Conservation (phyloP, 2,329 filamentous ascomycete genomes). For the Penicillium crustosum region DNA sequence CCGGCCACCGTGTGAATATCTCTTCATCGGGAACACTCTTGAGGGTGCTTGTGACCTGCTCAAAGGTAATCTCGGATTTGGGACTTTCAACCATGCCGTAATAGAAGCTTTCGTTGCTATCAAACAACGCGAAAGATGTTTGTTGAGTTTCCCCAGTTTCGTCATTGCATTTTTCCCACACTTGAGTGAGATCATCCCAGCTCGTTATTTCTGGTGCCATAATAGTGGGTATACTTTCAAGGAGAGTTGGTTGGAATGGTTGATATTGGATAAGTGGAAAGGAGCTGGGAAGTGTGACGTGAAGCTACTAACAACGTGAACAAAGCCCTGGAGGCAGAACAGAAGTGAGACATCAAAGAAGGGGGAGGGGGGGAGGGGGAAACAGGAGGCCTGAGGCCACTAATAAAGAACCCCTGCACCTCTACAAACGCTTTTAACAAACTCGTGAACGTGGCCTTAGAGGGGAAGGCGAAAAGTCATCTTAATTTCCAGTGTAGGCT, state of each 20-base stretch:
- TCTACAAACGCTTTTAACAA: background rate
- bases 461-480: background rate
- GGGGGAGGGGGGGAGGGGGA: too few species aligned
- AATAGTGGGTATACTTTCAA: background rate
- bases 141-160: background rate
- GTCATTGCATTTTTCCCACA: background rate
- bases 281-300: background rate
- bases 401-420: background rate
- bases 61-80: background rate
- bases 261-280: background rate
- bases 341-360: background rate
- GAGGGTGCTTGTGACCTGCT: background rate
- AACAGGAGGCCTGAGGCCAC: background rate
- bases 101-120: background rate
- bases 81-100: background rate
- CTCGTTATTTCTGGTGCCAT: background rate
- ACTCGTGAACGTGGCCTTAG: background rate
- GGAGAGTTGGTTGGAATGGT: background rate
- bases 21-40: background rate
- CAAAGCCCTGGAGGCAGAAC: background rate
- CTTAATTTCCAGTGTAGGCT: background rate
- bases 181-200: background rate
- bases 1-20: background rate
- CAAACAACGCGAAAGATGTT: background rate
- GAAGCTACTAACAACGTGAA: background rate